phyloP scores from a whole-genome alignment of 1,139 yeast species.

The Pichia sp. region DNA sequence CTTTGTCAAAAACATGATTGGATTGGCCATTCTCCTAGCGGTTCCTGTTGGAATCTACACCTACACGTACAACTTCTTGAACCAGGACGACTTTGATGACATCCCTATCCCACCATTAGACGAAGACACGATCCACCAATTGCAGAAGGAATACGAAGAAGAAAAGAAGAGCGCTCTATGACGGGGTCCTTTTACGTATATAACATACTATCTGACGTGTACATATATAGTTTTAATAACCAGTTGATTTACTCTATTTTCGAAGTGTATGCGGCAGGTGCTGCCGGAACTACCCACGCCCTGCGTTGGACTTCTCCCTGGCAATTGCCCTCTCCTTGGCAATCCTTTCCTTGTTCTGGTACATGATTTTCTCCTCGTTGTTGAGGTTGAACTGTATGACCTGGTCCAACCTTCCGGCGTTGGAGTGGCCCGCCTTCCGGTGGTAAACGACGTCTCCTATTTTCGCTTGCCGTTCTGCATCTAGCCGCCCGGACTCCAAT shows the following conservation, averaged over 20 bases:
- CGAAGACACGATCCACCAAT: constrained; percentile 67
- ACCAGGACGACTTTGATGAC: constrained; percentile 80
- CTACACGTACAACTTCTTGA: constrained; percentile 69
- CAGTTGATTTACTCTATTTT: not conserved
- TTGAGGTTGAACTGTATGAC: constrained; percentile 29
- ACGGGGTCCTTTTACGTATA: not conserved
- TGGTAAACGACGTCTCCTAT: constrained; percentile 21
- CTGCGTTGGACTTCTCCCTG: constrained; percentile 8
- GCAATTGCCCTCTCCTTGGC: constrained; percentile 15
- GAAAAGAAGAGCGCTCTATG: constrained; percentile 10
- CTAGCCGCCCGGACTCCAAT: constrained; percentile 27
- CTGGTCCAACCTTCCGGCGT: constrained; percentile 27
- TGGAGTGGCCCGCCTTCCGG: constrained; percentile 5
- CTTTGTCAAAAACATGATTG: constrained; percentile 68
- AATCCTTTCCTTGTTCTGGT: constrained; percentile 16
- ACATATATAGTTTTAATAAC: not conserved
- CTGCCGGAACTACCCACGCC: constrained; percentile 1
- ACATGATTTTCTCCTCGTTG: constrained; percentile 23
- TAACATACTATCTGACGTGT: not conserved
- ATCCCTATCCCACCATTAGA: constrained; percentile 91
- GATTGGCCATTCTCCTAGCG: constrained; percentile 53
- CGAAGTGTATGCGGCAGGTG: not conserved
- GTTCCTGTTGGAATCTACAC: constrained; percentile 65
- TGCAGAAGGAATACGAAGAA: constrained; percentile 61
- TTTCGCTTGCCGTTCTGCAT: constrained; percentile 20